A percentile compares a stretch with the other conserved stretches of the same genome.
Conservation (phyloP, 805 yeast genomes). For the Candida odintsovae region DNA sequence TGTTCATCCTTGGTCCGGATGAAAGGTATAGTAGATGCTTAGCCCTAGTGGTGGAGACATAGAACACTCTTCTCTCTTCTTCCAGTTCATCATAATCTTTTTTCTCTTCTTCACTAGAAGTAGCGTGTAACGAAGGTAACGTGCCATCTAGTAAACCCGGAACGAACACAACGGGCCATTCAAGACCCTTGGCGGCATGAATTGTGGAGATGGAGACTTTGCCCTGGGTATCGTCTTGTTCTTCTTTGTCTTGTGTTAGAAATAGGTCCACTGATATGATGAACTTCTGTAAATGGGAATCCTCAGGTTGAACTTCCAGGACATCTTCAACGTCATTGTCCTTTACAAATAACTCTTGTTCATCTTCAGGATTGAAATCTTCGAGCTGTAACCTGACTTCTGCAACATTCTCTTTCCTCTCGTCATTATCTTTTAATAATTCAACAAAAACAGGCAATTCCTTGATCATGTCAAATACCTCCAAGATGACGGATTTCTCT, state of each 20-base stretch:
- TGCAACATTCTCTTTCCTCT: constrained; percentile 29
- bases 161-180: constrained; percentile 89
- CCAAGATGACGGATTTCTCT: constrained; percentile 2
- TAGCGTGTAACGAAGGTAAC: constrained; percentile 54
- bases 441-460: constrained; percentile 1
- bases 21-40: constrained; percentile 46
- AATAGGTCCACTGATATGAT: constrained; percentile 31
- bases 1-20: constrained; percentile 1
- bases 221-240: constrained; percentile 21
- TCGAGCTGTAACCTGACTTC: constrained; percentile 35
- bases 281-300: constrained; percentile 26
- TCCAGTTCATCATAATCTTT: constrained; percentile 29
- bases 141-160: constrained; percentile 65
- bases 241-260: constrained; percentile 21
- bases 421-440: constrained; percentile 21
- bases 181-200: constrained; percentile 90
- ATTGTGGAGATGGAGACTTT: constrained; percentile 68
- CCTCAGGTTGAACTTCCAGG: constrained; percentile 6
- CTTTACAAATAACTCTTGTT: constrained; percentile 4
- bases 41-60: constrained; percentile 87
- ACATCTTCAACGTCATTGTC: not conserved
- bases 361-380: constrained; percentile 31
- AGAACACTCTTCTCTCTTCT: constrained; percentile 81
- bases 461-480: constrained; percentile 12
- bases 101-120: constrained; percentile 22